These are phyloP conservation scores for Eucalyptus melliodora DNA, from an alignment of 345 rosid genomes.

Conservation along the genomic window DNA sequence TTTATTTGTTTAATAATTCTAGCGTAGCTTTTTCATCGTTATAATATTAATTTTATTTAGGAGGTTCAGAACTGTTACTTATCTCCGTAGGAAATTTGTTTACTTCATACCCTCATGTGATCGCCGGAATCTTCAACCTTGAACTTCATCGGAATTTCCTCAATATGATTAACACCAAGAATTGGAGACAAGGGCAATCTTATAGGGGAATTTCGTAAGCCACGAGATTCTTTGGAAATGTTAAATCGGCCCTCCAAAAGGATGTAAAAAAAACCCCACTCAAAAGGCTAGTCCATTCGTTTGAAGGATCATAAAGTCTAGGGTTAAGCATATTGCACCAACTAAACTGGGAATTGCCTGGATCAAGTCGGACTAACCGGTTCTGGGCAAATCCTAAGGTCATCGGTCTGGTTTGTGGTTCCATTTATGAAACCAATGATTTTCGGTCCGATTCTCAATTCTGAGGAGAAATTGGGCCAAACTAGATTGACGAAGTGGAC, in stretches of 20 bases:
- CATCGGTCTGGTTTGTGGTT: no score
- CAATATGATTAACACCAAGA: not conserved
- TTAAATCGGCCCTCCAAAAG: not conserved
- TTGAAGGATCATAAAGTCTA: not conserved
- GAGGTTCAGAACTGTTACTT: not conserved
- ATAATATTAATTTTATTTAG: no score
- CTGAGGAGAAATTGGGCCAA: no score
- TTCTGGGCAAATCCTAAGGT: fast-evolving
- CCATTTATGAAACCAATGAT: no score
- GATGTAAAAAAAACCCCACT: not conserved
- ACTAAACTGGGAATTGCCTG: no score
- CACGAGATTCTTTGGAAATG: not conserved
- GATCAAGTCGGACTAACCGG: no score
- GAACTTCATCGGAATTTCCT: not conserved
- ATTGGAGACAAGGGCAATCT: not conserved
- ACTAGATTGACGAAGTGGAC: no score
- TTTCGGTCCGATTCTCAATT: no score
- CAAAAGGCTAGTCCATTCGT: not conserved
- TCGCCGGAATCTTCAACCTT: not conserved
- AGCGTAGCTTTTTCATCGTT: not conserved
- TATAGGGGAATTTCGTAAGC: not conserved
- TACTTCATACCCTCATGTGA: not conserved
- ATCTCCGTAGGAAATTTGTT: not conserved
- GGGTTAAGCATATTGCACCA: no score
- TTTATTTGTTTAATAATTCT: no score